Conservation (phyloP, 163 green algal species). For the Prototheca wickerhamii region DNA sequence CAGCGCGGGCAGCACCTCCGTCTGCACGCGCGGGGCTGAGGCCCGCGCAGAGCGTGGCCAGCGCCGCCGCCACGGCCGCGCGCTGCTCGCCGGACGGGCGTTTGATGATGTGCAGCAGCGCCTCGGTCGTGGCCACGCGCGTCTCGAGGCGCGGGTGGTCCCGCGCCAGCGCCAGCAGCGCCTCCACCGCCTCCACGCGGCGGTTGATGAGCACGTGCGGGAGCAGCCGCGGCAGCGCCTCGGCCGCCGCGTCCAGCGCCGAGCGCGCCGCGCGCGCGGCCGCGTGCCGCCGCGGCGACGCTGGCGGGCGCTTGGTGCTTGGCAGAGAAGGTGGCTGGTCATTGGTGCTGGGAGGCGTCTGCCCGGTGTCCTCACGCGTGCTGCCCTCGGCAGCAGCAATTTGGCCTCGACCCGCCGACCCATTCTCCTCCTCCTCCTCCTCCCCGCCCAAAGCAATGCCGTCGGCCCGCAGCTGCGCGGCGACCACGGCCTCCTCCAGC, state of each 20-base stretch:
- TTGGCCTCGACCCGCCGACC: too few species aligned
- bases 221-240: not conserved
- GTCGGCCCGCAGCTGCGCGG: too few species aligned
- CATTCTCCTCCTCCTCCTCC: not conserved
- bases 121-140: not conserved
- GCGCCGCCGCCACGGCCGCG: too few species aligned
- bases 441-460: not conserved
- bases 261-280: not conserved
- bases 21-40: not conserved
- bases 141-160: not conserved
- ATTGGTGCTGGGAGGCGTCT: too few species aligned
- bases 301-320: too few species aligned
- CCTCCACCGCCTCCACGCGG: not conserved
- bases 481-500: not conserved
- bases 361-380: too few species aligned
- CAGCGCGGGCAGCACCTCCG: slow-evolving; percentile 1
- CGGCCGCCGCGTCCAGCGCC: not conserved
- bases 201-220: not conserved
- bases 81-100: not conserved
- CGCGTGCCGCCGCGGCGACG: too few species aligned
- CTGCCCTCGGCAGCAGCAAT: too few species aligned
- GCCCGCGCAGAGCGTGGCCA: too few species aligned
- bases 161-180: not conserved
- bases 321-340: too few species aligned
- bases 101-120: not conserved